phyloP scores from a whole-genome alignment of 129 eudicot species.

The Chrysanthemum lavandulifolium region DNA sequence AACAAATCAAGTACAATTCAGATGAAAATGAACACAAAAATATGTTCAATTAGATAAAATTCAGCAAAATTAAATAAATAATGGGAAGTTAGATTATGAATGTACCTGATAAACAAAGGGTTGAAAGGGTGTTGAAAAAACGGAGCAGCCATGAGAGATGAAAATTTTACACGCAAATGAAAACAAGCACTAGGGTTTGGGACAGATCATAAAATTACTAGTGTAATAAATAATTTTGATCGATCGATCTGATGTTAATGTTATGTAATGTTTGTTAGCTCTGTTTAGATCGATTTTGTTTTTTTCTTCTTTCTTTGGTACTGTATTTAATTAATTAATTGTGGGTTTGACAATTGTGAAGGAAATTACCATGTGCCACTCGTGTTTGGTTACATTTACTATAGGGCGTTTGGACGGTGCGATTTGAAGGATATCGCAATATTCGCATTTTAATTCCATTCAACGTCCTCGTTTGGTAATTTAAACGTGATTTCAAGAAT shows the following conservation, averaged over 20 bases:
- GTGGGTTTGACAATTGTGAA: too few species aligned
- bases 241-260: constrained; percentile 16
- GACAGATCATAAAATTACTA: constrained; percentile 29
- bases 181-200: constrained; percentile 12
- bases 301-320: too few species aligned
- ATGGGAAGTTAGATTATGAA: too few species aligned
- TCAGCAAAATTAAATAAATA: too few species aligned
- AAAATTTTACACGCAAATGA: neutral
- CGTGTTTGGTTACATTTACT: too few species aligned
- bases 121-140: constrained; percentile 85
- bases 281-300: neutral
- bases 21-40: neutral
- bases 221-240: neutral
- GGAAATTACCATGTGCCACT: too few species aligned
- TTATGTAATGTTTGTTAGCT: neutral
- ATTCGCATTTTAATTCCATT: too few species aligned
- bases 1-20: neutral
- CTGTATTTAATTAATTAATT: too few species aligned
- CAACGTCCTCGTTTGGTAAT: too few species aligned
- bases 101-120: constrained; percentile 92
- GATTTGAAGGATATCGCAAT: too few species aligned
- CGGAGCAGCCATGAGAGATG: constrained; percentile 77
- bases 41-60: neutral
- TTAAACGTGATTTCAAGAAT: too few species aligned
- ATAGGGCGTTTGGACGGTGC: too few species aligned